These are phyloP conservation scores for Colletotrichum eremochloae DNA, from an alignment of 2,329 filamentous ascomycete genomes.

Conservation along the genomic window DNA sequence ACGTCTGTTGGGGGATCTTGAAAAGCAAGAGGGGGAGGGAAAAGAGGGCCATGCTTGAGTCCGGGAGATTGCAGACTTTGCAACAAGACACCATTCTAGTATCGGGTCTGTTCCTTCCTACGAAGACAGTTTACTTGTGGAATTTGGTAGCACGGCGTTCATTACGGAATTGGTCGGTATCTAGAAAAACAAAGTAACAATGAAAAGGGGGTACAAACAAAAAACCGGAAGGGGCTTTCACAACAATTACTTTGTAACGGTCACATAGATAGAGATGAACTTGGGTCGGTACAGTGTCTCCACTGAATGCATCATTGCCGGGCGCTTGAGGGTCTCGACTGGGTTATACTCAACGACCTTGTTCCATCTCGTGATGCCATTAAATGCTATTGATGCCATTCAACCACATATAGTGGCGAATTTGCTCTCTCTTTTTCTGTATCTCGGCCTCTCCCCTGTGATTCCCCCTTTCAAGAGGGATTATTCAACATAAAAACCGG, in stretches of 20 bases:
- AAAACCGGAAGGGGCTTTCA: not conserved
- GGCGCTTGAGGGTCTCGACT: not conserved
- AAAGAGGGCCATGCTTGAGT: not conserved
- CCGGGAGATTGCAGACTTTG: not conserved
- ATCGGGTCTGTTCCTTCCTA: not conserved
- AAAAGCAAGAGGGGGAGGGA: not conserved
- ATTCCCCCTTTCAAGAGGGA: not conserved
- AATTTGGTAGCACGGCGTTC: constrained; percentile 33
- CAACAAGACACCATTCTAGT: not conserved
- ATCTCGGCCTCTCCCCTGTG: not conserved
- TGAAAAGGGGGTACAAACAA: not conserved
- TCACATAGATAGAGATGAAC: not conserved
- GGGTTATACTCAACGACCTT: not conserved
- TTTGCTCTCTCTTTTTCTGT: not conserved
- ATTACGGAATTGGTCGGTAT: constrained; percentile 8
- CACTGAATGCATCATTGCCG: not conserved
- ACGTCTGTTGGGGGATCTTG: too few relatives aligned
- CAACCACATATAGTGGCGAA: not conserved
- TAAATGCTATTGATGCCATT: not conserved
- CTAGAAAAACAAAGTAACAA: not conserved
- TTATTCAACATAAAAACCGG: not conserved
- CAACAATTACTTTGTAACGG: not conserved
- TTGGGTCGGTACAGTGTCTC: not conserved
- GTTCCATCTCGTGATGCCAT: not conserved
- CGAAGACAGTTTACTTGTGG: constrained; percentile 2